These are phyloP conservation scores for Scenedesmus sp. DNA, from an alignment of 163 green algal species.

Conservation along the genomic window DNA sequence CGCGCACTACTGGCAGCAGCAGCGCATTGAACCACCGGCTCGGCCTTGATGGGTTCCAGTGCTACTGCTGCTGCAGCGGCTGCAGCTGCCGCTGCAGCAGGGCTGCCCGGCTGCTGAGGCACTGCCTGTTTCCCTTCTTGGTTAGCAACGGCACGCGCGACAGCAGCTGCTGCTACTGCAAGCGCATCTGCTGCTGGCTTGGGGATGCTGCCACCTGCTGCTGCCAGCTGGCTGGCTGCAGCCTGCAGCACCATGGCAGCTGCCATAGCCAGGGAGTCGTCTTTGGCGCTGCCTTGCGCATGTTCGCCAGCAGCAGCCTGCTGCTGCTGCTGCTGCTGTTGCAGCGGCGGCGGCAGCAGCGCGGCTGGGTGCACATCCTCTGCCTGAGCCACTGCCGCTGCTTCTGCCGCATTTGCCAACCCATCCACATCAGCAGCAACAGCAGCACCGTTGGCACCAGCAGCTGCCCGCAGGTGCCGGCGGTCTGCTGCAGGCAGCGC, in stretches of 20 bases:
- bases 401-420: not conserved
- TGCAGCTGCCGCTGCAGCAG: not conserved
- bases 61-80: conserved; percentile 9
- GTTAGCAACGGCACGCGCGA: not conserved
- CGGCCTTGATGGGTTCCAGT: not conserved
- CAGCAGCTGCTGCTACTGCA: conserved; percentile 17
- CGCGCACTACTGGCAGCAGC: not conserved
- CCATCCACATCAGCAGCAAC: not conserved
- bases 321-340: not conserved
- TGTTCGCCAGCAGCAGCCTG: not conserved
- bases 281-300: not conserved
- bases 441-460: not conserved
- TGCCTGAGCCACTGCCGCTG: not conserved
- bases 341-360: not conserved
- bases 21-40: not conserved
- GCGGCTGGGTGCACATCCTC: not conserved
- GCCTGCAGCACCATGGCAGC: not conserved
- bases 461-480: not conserved
- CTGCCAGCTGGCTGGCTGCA: not conserved
- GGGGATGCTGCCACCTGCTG: not conserved
- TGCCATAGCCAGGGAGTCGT: not conserved
- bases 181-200: not conserved
- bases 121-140: not conserved
- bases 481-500: not conserved
- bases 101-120: not conserved